These are phyloP conservation scores for Drechslerella stenobrocha DNA, from an alignment of 2,329 filamentous ascomycete genomes.

Conservation along the genomic window DNA sequence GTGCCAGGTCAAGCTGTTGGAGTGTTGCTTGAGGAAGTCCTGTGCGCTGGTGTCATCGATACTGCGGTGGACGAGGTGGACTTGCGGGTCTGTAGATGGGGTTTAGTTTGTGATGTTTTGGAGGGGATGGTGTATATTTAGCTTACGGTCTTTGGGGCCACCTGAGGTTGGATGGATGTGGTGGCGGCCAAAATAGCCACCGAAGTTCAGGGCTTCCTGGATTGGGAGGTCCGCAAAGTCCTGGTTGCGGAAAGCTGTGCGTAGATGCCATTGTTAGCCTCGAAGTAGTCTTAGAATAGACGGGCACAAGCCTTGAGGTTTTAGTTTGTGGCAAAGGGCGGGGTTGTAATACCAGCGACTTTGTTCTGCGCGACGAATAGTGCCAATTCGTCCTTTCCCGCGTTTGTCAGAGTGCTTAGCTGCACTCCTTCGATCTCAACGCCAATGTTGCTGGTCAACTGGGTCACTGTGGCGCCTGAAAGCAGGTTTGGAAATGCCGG, in stretches of 20 bases:
- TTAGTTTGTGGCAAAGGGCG: no score
- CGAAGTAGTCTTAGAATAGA: no score
- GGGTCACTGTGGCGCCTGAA: slow-evolving; percentile 58
- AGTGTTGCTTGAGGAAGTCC: slow-evolving; percentile 69
- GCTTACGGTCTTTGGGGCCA: slow-evolving; percentile 65
- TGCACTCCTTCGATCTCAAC: slow-evolving; percentile 73
- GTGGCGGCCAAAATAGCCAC: slow-evolving; percentile 75
- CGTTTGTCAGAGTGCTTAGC: slow-evolving; percentile 67
- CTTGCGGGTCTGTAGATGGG: slow-evolving; percentile 62
- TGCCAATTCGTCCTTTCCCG: slow-evolving; percentile 76
- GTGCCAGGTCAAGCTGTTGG: slow-evolving; percentile 85
- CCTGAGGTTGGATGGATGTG: slow-evolving; percentile 82
- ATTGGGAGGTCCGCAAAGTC: slow-evolving; percentile 73
- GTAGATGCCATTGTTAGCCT: not conserved
- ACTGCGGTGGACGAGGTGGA: slow-evolving; percentile 77
- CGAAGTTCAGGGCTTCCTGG: slow-evolving; percentile 68
- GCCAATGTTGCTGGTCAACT: slow-evolving; percentile 74
- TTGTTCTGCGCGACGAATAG: slow-evolving; percentile 75
- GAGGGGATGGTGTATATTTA: not conserved
- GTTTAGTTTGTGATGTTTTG: slow-evolving; percentile 1
- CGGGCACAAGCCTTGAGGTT: no score
- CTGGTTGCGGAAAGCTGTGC: slow-evolving; percentile 69
- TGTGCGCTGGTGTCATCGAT: slow-evolving; percentile 66
- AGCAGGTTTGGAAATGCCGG: slow-evolving; percentile 70
- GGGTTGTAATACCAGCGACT: slow-evolving; percentile 61